Evolutionary conservation across 352 stramenopile genomes (phyloP), one percentile per base, ranked within the genome.

Genomic region (Pythium rhizo-oryzae): DNA sequence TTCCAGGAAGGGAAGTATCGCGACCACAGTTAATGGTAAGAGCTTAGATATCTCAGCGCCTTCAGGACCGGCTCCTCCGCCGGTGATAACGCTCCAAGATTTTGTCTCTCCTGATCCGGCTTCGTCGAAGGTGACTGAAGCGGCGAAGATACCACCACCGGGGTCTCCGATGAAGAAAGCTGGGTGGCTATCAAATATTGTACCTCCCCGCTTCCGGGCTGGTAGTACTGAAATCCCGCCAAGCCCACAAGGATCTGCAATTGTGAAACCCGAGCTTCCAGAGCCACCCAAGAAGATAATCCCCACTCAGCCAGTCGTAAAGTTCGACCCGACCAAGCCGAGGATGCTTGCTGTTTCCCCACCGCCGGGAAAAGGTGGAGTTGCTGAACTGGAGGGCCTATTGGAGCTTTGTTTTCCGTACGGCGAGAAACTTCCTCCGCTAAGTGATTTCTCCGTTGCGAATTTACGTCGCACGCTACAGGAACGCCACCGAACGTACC

Each of bases 401-500:
- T 39, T 88, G 2, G 82, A 93, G 67, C 79, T 94, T 56, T 94
- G 84, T 57, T 94, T 94, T 63, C 86, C 86, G 1, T 88, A 90
- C 67, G 78, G 81, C 7, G 79, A 89, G 1, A 69, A 79, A 13
- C 61, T 75, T 12, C 74, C 76, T 13, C 61, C 60, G 18, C 46
- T 78, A 12, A 84, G 71, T 12, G 82, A 91, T 59, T 93, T 89
- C 52, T 89, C 79, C 0, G 58, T 90, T 9, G 33, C 70, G 13
- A 75, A 86, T 18, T 75, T 91, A 21, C 82, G 77, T 21, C 80
- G 79, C 24, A 84, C 81, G 8, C 54, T 94, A 4, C 82, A 92
- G 75, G 84, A 91, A 50, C 76, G 82, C 1, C 84, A 90, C 63
- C 80, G 82, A 25, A 91, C 79, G 35, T 91, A 90, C 61, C 76